Conservation (phyloP, 179 eudicot genomes). For the Beta lomatogona region DNA sequence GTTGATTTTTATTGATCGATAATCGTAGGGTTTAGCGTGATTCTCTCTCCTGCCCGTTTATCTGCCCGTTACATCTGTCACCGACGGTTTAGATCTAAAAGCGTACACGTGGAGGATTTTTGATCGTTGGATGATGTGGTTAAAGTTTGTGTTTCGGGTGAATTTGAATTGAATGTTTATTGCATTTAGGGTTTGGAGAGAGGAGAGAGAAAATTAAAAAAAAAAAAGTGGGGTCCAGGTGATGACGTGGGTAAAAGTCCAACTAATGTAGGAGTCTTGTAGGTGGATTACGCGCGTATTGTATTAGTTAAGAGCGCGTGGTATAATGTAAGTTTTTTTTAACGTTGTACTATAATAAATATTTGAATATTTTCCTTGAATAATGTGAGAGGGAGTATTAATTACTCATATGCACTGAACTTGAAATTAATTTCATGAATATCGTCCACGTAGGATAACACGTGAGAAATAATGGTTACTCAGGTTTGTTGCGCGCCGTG, state of each 20-base stretch:
- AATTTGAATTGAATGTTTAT: constrained; percentile 1
- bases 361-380: no score
- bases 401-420: no score
- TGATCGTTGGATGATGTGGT: constrained; percentile 14
- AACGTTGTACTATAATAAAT: no score
- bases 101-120: constrained; percentile 31
- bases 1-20: constrained; percentile 15
- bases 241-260: constrained; percentile 1
- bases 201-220: neutral
- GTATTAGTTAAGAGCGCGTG: constrained; percentile 1
- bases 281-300: neutral
- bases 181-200: constrained; percentile 13
- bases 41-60: constrained; percentile 46
- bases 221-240: neutral
- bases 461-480: no score
- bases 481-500: no score
- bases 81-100: constrained; percentile 44
- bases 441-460: no score
- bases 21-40: constrained; percentile 41
- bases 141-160: constrained; percentile 24
- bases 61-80: constrained; percentile 49
- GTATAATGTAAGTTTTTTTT: no score
- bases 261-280: neutral
- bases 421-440: no score
- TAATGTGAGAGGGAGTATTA: no score